A percentile compares a stretch with the other conserved stretches of the same genome.
Conservation (phyloP, 306 rosid genomes). For the Fragaria iinumae region DNA sequence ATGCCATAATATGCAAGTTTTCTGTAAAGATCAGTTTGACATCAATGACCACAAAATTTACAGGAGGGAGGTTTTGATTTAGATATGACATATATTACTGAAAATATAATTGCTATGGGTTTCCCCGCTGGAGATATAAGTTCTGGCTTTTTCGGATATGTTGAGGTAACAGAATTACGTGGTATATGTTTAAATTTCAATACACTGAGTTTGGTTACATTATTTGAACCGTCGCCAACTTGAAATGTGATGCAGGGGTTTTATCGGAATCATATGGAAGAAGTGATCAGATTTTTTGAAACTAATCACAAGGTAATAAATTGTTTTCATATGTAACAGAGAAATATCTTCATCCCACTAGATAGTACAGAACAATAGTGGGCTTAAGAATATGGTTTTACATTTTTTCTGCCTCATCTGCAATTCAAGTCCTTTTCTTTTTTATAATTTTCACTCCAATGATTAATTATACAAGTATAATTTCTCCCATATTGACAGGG, state of each 20-base stretch:
- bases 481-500: slow-evolving; percentile 52
- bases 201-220: slow-evolving; percentile 21
- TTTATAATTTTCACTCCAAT: background rate
- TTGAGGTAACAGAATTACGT: slow-evolving; percentile 59
- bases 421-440: background rate
- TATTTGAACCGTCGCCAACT: slow-evolving; percentile 25
- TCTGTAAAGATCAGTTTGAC: background rate
- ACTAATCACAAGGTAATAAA: slow-evolving; percentile 75
- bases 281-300: slow-evolving; percentile 80
- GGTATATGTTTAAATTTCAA: slow-evolving; percentile 27
- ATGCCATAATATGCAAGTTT: background rate
- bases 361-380: background rate
- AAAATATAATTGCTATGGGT: slow-evolving; percentile 91
- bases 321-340: background rate
- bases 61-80: slow-evolving; percentile 93
- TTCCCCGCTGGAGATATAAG: slow-evolving; percentile 91
- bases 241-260: slow-evolving; percentile 68
- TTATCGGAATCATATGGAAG: slow-evolving; percentile 96
- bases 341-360: slow-evolving; percentile 1
- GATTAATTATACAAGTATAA: background rate
- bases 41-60: slow-evolving; percentile 6
- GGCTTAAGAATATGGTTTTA: slow-evolving; percentile 5
- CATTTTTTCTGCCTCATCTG: background rate
- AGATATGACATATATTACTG: slow-evolving; percentile 88
- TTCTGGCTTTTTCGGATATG: slow-evolving; percentile 82